Evolutionary conservation across 371 early-diverging fungal species (phyloP).

Genomic region (Basidiobolus heterosporus): DNA sequence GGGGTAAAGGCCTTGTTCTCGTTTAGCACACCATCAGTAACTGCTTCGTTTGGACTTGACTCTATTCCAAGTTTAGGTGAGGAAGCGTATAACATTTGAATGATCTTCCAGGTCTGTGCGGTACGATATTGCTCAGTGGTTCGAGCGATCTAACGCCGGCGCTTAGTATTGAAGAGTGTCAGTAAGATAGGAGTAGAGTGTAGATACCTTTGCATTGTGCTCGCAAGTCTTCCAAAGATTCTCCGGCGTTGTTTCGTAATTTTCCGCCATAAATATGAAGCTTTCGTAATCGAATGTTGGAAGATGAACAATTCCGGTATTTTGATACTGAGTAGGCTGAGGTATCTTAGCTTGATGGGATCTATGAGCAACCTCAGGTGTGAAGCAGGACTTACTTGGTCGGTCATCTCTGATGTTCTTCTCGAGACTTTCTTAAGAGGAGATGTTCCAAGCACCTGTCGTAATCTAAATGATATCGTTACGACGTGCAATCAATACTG

Average conservation of each 20-base stretch:
- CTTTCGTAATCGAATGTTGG: conserved; percentile 47
- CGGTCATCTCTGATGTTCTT: no score
- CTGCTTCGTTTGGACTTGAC: not conserved
- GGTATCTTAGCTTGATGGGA: not conserved
- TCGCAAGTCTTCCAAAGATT: conserved; percentile 37
- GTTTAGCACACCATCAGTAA: no score
- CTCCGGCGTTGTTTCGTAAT: not conserved
- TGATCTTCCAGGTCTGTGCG: conserved; percentile 64
- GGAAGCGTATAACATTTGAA: conserved; percentile 41
- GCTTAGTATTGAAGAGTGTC: conserved; percentile 9
- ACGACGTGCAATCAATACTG: no score
- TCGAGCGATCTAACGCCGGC: conserved; percentile 41
- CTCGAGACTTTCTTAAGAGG: no score
- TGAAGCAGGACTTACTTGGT: no score
- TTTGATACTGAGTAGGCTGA: conserved; percentile 19
- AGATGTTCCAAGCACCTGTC: no score
- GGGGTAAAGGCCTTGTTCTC: not conserved
- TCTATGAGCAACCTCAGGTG: no score
- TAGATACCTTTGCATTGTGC: conserved; percentile 51
- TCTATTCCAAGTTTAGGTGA: conserved; percentile 7
- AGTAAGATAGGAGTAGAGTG: not conserved
- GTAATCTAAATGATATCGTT: no score
- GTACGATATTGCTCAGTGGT: conserved; percentile 25
- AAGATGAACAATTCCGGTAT: conserved; percentile 39
- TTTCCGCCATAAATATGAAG: conserved; percentile 34